Evolutionary conservation across 495 filamentous ascomycete species (phyloP), one percentile per base, ranked within the genome.

Genomic region (Alectoria sarmentosa): DNA sequence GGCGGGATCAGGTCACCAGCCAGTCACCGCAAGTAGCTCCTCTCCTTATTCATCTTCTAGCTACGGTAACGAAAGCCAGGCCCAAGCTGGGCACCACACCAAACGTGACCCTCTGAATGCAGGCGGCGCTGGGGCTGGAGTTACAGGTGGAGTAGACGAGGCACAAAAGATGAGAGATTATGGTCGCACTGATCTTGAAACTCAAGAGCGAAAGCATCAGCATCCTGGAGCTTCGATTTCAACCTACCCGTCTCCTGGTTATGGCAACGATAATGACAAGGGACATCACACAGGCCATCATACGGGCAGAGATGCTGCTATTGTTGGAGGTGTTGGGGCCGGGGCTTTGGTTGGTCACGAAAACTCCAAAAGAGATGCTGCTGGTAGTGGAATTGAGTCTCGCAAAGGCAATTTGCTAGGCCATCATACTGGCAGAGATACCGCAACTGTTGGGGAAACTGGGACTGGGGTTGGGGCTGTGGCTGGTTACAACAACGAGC

Each of bases 281-380:
- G 30, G 15, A 64, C 52, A 34, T 34, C 30, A 55, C 26, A 34
- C 30, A 7, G 30, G 52, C 6, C 52, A 13, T 21, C 28, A 55
- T 21, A 55, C 42, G 14, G 69, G 52, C 11, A 65, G 68, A 28
- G 59, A 71, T 63, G 65, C 58, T 41, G 68, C 69, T 36, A 42
- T 71, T 41, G 69, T 37, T 48, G 69, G 66, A 46, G 69, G 62
- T 64, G 68, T 63, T 32, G 69, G 64, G 30, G 68, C 65, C 17
- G 69, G 66, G 14, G 69, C 61, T 32, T 30, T 52, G 37, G 69
- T 60, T 17, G 67, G 48, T 28, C 57, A 61, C 23, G 67, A 73
- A 36, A 54, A 52, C 57, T 34, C 69, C 61, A 30, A 69, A 34
- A 44, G 66, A 56, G 49, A 58, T 54, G 21, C 28, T 54, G 41